Base-by-base conservation (phyloP, 78 protist genomes). In the Dictyostelium firmibasis region DNA sequence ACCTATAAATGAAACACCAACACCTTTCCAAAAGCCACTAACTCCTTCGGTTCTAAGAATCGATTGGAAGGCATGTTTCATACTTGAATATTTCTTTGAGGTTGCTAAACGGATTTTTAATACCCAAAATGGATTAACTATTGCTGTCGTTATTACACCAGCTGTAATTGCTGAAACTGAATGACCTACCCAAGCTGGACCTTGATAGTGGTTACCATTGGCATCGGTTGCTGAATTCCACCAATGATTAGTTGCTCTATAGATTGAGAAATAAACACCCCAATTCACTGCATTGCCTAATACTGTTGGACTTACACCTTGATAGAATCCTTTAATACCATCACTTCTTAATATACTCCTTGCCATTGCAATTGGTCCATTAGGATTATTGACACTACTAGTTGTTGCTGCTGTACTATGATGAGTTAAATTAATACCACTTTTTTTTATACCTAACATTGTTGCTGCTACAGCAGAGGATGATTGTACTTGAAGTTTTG, bases 41-140 rank as follows among this genome's bases (percentile, higher is more conserved):
- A 89, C 41, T 31, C 94, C 94, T 81, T 89, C 94, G 53, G 70
- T 70, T 23, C 35, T 36, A 23, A 89, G 8, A 70, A 89, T 89
- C 3, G 94, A 81, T 35, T 79, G 25, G 4, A 89, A 75, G 2
- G 76, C 53, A 75, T 89, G 82, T 4, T 1, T 35, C 81, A 89
- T 89, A 35, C 94, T 76, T 4, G 25, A 25, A 41, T 89, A 89
- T 47, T 70, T 78, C 10, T 81, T 64, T 9, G 94, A 44, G 2
- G 94, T 89, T 4, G 94, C 94, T 31, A 89, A 50, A 41, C 94
- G 43, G 13, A 89, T 89, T 70, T 89, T 89, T 29, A 89, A 70
- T 47, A 89, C 94, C 94, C 94, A 89, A 50, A 89, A 89, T 89
- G 94, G 94, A 33, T 89, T 89, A 5, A 89, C 94, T 3, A 89